A percentile compares a stretch with the other conserved stretches of the same genome.
phyloP scores from a whole-genome alignment of 768 basidiomycete species.

The Mycena indigotica region DNA sequence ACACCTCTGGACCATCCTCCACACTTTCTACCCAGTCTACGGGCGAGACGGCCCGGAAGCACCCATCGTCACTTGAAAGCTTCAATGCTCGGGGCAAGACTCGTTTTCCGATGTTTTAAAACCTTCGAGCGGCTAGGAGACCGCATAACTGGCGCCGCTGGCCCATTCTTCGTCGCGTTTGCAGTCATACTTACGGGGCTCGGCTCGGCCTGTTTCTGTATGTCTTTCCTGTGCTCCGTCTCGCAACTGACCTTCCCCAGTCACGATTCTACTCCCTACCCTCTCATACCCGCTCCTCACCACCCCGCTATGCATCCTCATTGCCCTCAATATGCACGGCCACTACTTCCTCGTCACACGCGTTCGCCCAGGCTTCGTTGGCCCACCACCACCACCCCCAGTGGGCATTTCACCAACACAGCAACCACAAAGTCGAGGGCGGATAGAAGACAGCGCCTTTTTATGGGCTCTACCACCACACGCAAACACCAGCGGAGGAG shows the following conservation, averaged over 20 bases:
- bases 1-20: too few species aligned
- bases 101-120: slow-evolving; percentile 56
- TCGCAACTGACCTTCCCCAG: slow-evolving; percentile 41
- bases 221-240: slow-evolving; percentile 33
- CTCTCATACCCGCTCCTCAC: slow-evolving; percentile 61
- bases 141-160: slow-evolving; percentile 83
- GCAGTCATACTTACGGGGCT: slow-evolving; percentile 70
- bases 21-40: too few species aligned
- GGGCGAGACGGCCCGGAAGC: too few species aligned
- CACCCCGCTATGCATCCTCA: slow-evolving; percentile 68
- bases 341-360: slow-evolving; percentile 90
- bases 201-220: slow-evolving; percentile 82
- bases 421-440: slow-evolving; percentile 41
- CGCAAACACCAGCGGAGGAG: slow-evolving; percentile 50
- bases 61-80: too few species aligned
- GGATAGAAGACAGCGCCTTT: slow-evolving; percentile 38
- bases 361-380: slow-evolving; percentile 75
- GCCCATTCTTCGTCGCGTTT: slow-evolving; percentile 86
- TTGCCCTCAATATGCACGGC: slow-evolving; percentile 71
- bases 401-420: not conserved
- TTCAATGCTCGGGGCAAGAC: slow-evolving; percentile 51
- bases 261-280: slow-evolving; percentile 74
- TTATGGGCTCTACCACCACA: slow-evolving; percentile 59
- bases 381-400: slow-evolving; percentile 18
- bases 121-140: slow-evolving; percentile 75